These are phyloP conservation scores for Penicillium goetzii DNA, from an alignment of 495 filamentous ascomycete genomes.

Conservation along the genomic window DNA sequence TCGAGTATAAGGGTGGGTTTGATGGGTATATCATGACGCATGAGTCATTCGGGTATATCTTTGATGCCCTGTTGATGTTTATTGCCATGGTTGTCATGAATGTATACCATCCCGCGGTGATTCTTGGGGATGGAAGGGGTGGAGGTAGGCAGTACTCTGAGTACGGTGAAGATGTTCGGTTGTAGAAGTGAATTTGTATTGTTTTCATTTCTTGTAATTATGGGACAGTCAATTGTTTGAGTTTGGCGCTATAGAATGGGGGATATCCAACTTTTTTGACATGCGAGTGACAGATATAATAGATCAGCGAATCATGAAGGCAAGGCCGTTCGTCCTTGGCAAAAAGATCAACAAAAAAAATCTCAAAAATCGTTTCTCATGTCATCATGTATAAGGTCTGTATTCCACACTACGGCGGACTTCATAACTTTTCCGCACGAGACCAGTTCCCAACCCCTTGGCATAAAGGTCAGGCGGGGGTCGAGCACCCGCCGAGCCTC, in stretches of 20 bases:
- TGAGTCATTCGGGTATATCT: conserved; percentile 65
- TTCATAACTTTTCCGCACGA: conserved; percentile 26
- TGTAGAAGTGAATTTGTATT: conserved; percentile 6
- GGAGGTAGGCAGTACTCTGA: conserved; percentile 1
- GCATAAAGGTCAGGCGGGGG: conserved; percentile 17
- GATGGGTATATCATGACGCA: conserved; percentile 54
- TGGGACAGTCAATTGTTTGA: conserved; percentile 1
- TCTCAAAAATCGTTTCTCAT: conserved; percentile 22
- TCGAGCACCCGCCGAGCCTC: conserved; percentile 26
- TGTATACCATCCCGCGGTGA: conserved; percentile 36
- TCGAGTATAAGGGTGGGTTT: conserved; percentile 64
- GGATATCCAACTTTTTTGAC: conserved; percentile 15
- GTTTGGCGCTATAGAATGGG: conserved; percentile 17
- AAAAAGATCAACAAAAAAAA: conserved; percentile 2
- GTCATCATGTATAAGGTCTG: conserved; percentile 23
- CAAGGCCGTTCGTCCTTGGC: background rate
- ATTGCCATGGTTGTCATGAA: conserved; percentile 56
- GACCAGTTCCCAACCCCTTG: conserved; percentile 16
- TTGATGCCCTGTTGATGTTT: conserved; percentile 64
- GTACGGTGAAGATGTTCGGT: conserved; percentile 15
- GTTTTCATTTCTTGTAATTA: background rate
- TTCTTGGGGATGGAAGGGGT: conserved; percentile 31
- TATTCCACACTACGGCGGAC: conserved; percentile 27
- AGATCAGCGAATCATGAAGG: conserved; percentile 1
- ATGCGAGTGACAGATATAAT: background rate